Conservation (phyloP, 805 yeast genomes). For the fission yeast (Schizosaccharomyces pombe) region DNA sequence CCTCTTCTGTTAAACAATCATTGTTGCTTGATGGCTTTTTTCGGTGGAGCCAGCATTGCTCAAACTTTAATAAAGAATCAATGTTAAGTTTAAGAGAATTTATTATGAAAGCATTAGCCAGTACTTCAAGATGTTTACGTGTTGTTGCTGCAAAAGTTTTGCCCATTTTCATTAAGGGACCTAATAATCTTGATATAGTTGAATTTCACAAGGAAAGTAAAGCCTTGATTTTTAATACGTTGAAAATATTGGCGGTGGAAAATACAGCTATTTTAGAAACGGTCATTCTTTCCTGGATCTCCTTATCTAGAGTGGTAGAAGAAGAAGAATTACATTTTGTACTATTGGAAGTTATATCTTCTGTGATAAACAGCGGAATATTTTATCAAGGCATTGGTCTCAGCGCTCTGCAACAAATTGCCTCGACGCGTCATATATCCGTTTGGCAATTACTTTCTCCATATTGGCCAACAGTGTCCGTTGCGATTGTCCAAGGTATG, state of each 20-base stretch:
- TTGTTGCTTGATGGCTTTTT: no score
- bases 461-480: constrained; percentile 47
- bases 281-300: constrained; percentile 29
- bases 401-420: constrained; percentile 12
- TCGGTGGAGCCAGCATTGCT: no score
- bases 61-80: no score
- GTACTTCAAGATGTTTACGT: background rate
- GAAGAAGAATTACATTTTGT: constrained; percentile 50
- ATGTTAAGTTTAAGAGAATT: no score
- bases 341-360: constrained; percentile 39
- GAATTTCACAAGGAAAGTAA: background rate
- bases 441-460: constrained; percentile 68
- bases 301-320: constrained; percentile 33
- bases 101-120: background rate
- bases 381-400: constrained; percentile 44
- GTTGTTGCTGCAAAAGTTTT: background rate
- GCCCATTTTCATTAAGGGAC: background rate
- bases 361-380: constrained; percentile 38
- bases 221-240: background rate
- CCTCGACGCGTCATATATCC: constrained; percentile 32
- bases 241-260: background rate
- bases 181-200: background rate
- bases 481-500: constrained; percentile 33
- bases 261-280: constrained; percentile 11
- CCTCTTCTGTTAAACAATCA: no score